Conservation (phyloP, 352 stramenopile genomes). For the Phytopythium mirpurense region DNA sequence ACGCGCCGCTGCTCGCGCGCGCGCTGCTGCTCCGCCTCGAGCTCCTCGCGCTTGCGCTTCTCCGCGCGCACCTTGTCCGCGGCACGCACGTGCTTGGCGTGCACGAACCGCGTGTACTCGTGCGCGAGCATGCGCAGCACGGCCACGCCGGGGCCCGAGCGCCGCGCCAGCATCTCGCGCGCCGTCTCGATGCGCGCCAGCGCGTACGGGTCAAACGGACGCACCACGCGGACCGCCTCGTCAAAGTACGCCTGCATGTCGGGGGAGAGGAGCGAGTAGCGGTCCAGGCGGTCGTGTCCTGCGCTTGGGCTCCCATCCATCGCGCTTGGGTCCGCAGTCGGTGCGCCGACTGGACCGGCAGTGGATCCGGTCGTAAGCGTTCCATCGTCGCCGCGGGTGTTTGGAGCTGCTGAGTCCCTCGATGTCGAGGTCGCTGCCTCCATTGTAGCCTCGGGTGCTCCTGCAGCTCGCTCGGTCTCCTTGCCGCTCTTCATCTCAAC, state of each 20-base stretch:
- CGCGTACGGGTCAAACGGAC: slow-evolving; percentile 69
- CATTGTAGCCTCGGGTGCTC: not conserved
- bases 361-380: too few relatives aligned
- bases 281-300: not conserved
- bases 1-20: slow-evolving; percentile 66
- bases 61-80: slow-evolving; percentile 64
- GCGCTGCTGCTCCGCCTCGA: slow-evolving; percentile 48
- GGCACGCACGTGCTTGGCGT: slow-evolving; percentile 76
- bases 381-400: too few relatives aligned
- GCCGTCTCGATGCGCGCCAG: slow-evolving; percentile 58
- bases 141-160: slow-evolving; percentile 55
- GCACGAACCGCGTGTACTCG: slow-evolving; percentile 83
- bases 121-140: slow-evolving; percentile 67
- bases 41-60: slow-evolving; percentile 63
- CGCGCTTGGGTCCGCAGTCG: not conserved
- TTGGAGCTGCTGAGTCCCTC: too few relatives aligned
- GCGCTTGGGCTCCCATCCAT: not conserved
- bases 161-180: slow-evolving; percentile 45
- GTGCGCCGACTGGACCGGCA: too few relatives aligned
- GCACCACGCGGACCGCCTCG: slow-evolving; percentile 55
- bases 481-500: not conserved
- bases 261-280: slow-evolving; percentile 19
- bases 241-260: slow-evolving; percentile 50
- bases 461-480: not conserved
- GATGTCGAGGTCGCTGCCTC: too few relatives aligned